phyloP scores from a whole-genome alignment of 2,329 filamentous ascomycete genomes.

The Fusarium dimerum region DNA sequence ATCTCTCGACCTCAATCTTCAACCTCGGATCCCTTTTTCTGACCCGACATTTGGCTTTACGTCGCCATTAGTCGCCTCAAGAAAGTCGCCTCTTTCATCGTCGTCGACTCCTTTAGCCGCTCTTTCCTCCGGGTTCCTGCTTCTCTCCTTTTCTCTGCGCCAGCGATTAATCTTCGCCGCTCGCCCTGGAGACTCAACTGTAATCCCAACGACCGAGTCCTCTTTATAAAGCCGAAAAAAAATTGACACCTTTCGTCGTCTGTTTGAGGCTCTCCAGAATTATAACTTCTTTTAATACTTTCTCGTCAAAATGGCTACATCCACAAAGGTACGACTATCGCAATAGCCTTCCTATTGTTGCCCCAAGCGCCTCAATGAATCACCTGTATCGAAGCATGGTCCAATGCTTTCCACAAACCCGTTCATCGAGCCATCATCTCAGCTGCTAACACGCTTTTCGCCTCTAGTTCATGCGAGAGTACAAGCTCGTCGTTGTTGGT shows the following conservation, averaged over 20 bases:
- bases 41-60: background rate
- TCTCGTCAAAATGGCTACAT: slow-evolving; percentile 35
- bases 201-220: background rate
- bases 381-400: background rate
- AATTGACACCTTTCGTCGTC: background rate
- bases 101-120: background rate
- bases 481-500: slow-evolving; percentile 95
- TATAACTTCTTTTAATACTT: background rate
- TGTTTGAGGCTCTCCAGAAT: background rate
- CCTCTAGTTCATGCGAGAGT: slow-evolving; percentile 78
- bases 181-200: background rate
- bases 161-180: background rate
- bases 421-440: background rate
- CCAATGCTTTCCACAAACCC: background rate
- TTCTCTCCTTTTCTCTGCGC: background rate
- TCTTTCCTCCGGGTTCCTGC: background rate
- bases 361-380: background rate
- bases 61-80: background rate
- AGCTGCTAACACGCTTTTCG: slow-evolving; percentile 16
- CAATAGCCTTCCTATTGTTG: background rate
- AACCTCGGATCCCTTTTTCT: background rate
- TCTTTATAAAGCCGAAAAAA: background rate
- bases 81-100: background rate
- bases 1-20: background rate
- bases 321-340: slow-evolving; percentile 35